These are phyloP conservation scores for Neofusicoccum sp. DNA, from an alignment of 2,329 filamentous ascomycete genomes.

Conservation along the genomic window DNA sequence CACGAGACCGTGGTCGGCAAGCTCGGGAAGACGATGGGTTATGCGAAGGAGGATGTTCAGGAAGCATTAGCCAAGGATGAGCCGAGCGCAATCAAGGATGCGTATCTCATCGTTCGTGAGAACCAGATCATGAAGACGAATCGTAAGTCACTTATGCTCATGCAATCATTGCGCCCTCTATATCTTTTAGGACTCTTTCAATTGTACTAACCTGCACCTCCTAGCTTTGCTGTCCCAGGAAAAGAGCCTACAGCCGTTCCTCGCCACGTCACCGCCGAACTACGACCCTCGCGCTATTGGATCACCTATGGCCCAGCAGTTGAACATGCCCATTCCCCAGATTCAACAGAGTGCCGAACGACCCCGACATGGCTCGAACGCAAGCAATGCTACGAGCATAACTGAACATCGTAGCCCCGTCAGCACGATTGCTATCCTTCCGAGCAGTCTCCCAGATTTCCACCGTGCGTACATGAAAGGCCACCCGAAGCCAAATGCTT, in stretches of 20 bases:
- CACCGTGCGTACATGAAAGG: conserved; percentile 89
- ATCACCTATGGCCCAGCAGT: conserved; percentile 33
- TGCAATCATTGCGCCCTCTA: background rate
- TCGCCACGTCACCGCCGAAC: conserved; percentile 56
- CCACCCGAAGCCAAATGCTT: conserved; percentile 37
- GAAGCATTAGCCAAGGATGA: conserved; percentile 89
- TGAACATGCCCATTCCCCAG: conserved; percentile 30
- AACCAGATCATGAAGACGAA: conserved; percentile 96
- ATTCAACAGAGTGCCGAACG: conserved; percentile 35
- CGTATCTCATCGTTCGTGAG: conserved; percentile 95
- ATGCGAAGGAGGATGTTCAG: conserved; percentile 90
- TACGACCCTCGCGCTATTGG: conserved; percentile 41
- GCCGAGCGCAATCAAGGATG: conserved; percentile 97
- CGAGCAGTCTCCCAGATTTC: conserved; percentile 85
- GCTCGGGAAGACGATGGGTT: conserved; percentile 97
- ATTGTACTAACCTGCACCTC: background rate
- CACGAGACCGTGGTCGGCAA: conserved; percentile 92
- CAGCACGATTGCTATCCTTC: conserved; percentile 87
- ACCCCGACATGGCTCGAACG: conserved; percentile 45
- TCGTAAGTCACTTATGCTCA: conserved; percentile 60
- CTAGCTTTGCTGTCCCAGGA: conserved; percentile 55
- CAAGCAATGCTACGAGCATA: conserved; percentile 36
- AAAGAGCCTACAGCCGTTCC: conserved; percentile 53
- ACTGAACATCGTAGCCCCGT: conserved; percentile 43
- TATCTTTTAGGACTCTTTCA: background rate